phyloP scores from a whole-genome alignment of 129 eudicot genomes.

The Centella asiatica region DNA sequence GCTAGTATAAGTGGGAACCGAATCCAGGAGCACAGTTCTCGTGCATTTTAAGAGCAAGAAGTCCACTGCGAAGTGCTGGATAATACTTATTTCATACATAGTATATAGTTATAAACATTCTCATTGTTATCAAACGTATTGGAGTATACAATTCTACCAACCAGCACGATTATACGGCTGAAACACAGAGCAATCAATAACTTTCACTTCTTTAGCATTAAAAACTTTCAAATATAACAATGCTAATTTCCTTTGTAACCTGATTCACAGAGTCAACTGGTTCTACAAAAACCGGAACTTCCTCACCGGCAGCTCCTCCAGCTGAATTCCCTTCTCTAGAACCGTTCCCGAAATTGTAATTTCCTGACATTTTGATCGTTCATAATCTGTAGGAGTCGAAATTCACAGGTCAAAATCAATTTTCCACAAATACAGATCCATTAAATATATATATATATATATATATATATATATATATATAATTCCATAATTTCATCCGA shows the following conservation, averaged over 20 bases:
- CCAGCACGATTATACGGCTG: too few relatives aligned
- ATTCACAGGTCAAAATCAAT: not conserved
- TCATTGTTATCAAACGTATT: too few relatives aligned
- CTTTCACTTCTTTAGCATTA: not conserved
- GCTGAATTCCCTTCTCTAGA: conserved; percentile 22
- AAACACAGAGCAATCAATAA: not conserved
- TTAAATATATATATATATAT: too few relatives aligned
- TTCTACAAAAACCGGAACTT: not conserved
- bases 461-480: not conserved
- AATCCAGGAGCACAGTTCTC: too few relatives aligned
- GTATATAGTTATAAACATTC: too few relatives aligned
- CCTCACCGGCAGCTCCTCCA: conserved; percentile 13
- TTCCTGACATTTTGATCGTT: conserved; percentile 45
- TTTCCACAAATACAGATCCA: not conserved
- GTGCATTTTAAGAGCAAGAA: too few relatives aligned
- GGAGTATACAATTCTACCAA: too few relatives aligned
- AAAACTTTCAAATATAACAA: not conserved
- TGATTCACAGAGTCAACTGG: conserved; percentile 29
- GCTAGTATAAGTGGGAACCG: too few relatives aligned
- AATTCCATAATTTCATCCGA: too few relatives aligned
- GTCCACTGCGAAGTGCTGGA: too few relatives aligned
- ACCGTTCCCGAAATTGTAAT: conserved; percentile 36
- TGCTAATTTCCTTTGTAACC: conserved; percentile 16
- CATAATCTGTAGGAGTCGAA: conserved; percentile 18
- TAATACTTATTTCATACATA: too few relatives aligned